Base-by-base conservation (phyloP, 1,284 basidiomycete genomes). In the Ceratobasidium sp. region DNA sequence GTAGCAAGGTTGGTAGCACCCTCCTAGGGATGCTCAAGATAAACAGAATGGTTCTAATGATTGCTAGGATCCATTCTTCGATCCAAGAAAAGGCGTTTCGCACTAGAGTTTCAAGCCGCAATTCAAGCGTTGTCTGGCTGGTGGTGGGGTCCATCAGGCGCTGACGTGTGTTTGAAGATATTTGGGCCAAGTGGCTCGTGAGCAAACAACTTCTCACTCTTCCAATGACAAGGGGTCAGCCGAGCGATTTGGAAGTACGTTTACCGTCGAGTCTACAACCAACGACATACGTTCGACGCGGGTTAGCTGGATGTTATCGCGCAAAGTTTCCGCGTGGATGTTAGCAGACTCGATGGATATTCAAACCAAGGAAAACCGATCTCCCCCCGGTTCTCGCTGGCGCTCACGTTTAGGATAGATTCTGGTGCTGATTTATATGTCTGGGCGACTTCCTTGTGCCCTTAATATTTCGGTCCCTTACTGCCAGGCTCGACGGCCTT, bases 1-100 rank as follows among this genome's bases (percentile, higher is more conserved):
- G 65, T 50, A 69, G 65, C 28, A 69, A n/a, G 6, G 65, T 69
- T 32, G 65, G 65, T 30, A 69, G 46, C 52, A 58, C 21, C 58
- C 65, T n/a, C 28, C 41, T 21, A n/a, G 65, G 65, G 39, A 69
- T 41, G 36, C 53, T 69, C 53, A 48, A 18, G 26, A 69, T 58
- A 46, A 69, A 69, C 14, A 69, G 18, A 23, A 48, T 12, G n/a
- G 55, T 2, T 58, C 65, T 58, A 46, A 69, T 57, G 18, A 45
- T 28, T 21, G 26, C 28, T 28, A 69, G 23, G 30, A 58, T 57
- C 23, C 36, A 57, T 21, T 69, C 65, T 57, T 41, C 65, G 9
- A 57, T 5, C 36, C 65, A 43, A 32, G 65, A 41, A 16, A 69
- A 46, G 23, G 18, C 65, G 36, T 48, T 52, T 18, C 53, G 65